Evolutionary conservation across 2,329 filamentous ascomycete genomes (phyloP).

Genomic region (Scleromitrula shiraiana): DNA sequence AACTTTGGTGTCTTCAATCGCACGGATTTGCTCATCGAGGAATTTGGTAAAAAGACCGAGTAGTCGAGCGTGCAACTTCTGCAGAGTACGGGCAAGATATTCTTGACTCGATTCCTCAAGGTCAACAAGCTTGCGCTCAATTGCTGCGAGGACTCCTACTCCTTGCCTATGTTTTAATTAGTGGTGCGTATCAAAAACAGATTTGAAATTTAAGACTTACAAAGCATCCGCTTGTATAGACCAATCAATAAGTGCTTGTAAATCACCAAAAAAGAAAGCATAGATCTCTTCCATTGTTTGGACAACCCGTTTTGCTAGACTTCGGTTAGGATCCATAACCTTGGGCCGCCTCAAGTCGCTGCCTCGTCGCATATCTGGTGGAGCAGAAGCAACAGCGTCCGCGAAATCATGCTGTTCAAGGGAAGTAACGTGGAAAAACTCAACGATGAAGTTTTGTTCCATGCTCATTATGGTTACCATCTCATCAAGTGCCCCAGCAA

Average conservation of each 20-base stretch:
- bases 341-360: conserved; percentile 67
- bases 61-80: conserved; percentile 69
- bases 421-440: conserved; percentile 92
- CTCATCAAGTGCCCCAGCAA: conserved; percentile 72
- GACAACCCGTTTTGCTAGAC: conserved; percentile 76
- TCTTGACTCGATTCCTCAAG: conserved; percentile 90
- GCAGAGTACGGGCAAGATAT: conserved; percentile 70
- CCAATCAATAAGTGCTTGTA: conserved; percentile 79
- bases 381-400: conserved; percentile 61
- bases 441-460: conserved; percentile 95
- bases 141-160: conserved; percentile 71
- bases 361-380: conserved; percentile 60
- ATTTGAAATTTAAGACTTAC: conserved; percentile 42
- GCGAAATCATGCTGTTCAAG: conserved; percentile 74
- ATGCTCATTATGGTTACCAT: conserved; percentile 76
- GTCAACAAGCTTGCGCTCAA: conserved; percentile 72
- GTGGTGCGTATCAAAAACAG: conserved; percentile 1
- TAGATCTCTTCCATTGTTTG: conserved; percentile 86
- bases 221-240: conserved; percentile 71
- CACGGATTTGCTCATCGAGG: conserved; percentile 87
- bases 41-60: conserved; percentile 77
- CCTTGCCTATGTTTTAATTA: conserved; percentile 57
- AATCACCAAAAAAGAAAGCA: conserved; percentile 68
- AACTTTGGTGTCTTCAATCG: conserved; percentile 96
- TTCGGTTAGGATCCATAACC: conserved; percentile 81